These are phyloP conservation scores for Tricholomella constricta DNA, from an alignment of 768 basidiomycete genomes.

Conservation along the genomic window DNA sequence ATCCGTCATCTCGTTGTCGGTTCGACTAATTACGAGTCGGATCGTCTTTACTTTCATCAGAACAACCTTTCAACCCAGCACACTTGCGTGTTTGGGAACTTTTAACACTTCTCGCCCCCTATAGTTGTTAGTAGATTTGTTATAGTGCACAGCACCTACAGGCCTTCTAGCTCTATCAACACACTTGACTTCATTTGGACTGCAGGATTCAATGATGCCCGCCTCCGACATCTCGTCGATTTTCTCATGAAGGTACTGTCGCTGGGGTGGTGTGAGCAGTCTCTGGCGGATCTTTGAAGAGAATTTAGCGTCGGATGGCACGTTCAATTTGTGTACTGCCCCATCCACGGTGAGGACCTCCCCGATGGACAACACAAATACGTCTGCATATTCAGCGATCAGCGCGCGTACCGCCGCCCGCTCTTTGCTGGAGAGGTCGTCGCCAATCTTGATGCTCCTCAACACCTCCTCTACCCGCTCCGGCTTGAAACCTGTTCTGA, in stretches of 20 bases:
- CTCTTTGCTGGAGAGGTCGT: conserved; percentile 19
- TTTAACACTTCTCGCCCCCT: no score
- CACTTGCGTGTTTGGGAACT: no score
- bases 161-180: no score
- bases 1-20: no score
- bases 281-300: conserved; percentile 21
- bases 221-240: conserved; percentile 38
- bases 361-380: no score
- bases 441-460: conserved; percentile 25
- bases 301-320: conserved; percentile 18
- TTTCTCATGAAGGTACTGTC: conserved; percentile 25
- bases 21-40: no score
- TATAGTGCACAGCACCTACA: no score
- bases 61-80: no score
- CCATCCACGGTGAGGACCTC: conserved; percentile 1
- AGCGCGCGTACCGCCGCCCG: no score
- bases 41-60: no score
- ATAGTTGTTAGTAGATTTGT: no score
- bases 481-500: conserved; percentile 15
- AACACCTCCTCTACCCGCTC: conserved; percentile 23
- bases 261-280: conserved; percentile 30
- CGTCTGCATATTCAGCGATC: no score
- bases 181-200: conserved; percentile 15
- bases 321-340: conserved; percentile 34
- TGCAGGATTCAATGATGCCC: conserved; percentile 31